A percentile compares a stretch with the other conserved stretches of the same genome.
Evolutionary conservation across 257 asterid species (phyloP).

Genomic region (Primulina eburnea): DNA sequence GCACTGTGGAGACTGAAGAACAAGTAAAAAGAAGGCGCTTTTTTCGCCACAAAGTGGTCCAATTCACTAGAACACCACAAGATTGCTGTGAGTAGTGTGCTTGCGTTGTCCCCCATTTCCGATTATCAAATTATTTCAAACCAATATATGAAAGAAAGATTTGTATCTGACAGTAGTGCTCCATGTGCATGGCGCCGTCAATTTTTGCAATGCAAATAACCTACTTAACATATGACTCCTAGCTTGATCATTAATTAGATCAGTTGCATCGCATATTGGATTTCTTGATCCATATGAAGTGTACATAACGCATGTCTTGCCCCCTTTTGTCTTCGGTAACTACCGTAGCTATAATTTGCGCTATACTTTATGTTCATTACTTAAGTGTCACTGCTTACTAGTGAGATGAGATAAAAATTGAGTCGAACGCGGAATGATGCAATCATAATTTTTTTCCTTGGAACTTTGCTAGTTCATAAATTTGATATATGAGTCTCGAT

Average conservation of each 20-base stretch:
- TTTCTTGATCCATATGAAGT: neutral
- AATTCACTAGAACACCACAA: conserved; percentile 35
- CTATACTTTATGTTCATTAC: too few species aligned
- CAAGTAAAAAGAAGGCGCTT: conserved; percentile 26
- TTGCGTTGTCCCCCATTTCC: conserved; percentile 66
- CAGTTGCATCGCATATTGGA: neutral
- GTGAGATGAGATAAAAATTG: too few species aligned
- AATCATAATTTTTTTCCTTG: too few species aligned
- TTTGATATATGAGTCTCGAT: too few species aligned
- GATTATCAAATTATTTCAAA: conserved; percentile 19
- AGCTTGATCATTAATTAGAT: neutral
- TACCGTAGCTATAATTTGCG: too few species aligned
- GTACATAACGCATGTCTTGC: neutral
- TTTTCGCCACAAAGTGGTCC: conserved; percentile 63
- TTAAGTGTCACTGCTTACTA: too few species aligned
- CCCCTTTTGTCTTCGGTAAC: too few species aligned
- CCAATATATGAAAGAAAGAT: neutral
- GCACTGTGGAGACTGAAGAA: conserved; percentile 25
- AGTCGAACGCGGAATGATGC: too few species aligned
- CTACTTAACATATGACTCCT: neutral
- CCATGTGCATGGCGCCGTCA: conserved; percentile 2
- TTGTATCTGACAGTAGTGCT: neutral
- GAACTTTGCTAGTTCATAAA: too few species aligned
- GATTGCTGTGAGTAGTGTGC: conserved; percentile 45
- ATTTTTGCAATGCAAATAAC: too few species aligned